These are phyloP conservation scores for Ilex aquifolium DNA, from an alignment of 257 asterid species.

Conservation along the genomic window DNA sequence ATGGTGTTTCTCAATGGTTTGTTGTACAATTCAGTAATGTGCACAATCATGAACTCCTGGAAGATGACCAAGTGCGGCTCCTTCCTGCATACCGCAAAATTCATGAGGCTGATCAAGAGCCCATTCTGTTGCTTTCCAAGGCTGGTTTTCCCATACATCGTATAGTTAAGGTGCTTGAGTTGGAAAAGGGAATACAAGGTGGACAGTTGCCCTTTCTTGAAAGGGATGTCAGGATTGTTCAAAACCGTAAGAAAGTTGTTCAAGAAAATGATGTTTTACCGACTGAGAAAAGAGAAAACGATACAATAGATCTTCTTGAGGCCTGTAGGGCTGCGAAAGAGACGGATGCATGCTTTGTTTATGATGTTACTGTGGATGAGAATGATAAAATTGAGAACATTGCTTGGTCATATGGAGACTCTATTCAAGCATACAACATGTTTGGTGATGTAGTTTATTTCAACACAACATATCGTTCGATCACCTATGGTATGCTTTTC, in stretches of 20 bases:
- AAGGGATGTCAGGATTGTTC: slow-evolving; percentile 69
- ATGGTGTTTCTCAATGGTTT: slow-evolving; percentile 54
- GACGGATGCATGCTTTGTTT: slow-evolving; percentile 45
- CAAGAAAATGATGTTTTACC: slow-evolving; percentile 53
- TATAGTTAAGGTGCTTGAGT: slow-evolving; percentile 58
- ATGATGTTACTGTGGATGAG: slow-evolving; percentile 45
- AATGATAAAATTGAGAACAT: slow-evolving; percentile 59
- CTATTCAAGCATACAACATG: slow-evolving; percentile 39
- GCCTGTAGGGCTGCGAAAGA: slow-evolving; percentile 51
- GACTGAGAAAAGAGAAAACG: slow-evolving; percentile 54
- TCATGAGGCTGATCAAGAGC: slow-evolving; percentile 59
- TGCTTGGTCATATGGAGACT: slow-evolving; percentile 63
- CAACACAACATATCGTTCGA: slow-evolving; percentile 45
- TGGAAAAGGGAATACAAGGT: slow-evolving; percentile 57
- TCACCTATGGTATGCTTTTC: slow-evolving; percentile 39
- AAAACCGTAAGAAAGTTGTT: slow-evolving; percentile 47
- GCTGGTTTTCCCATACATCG: slow-evolving; percentile 65
- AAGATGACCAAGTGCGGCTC: slow-evolving; percentile 62
- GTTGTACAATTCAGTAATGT: slow-evolving; percentile 64
- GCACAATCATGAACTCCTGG: slow-evolving; percentile 63
- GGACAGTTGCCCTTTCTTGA: slow-evolving; percentile 56
- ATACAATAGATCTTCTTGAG: slow-evolving; percentile 48
- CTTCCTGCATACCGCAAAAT: slow-evolving; percentile 74
- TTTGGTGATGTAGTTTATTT: slow-evolving; percentile 66
- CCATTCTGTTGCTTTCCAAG: slow-evolving; percentile 53